These are phyloP conservation scores for Clonostachys byssicola DNA, from an alignment of 2,329 filamentous ascomycete species.

Conservation along the genomic window DNA sequence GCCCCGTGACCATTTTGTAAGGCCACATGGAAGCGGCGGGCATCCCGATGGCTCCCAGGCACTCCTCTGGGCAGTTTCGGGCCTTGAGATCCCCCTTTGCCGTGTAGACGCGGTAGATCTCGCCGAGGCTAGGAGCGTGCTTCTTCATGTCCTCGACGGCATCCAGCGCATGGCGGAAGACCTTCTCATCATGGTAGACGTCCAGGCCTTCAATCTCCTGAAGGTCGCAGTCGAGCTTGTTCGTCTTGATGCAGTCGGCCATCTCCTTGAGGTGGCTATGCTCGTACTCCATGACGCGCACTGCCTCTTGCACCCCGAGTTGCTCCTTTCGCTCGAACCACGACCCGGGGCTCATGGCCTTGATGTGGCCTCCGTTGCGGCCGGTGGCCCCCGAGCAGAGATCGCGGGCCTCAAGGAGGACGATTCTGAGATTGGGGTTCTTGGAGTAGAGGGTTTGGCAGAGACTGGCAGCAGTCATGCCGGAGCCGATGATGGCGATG, in stretches of 20 bases:
- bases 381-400: constrained; percentile 48
- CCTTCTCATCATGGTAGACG: constrained; percentile 30
- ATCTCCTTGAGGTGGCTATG: constrained; percentile 33
- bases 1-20: constrained; percentile 40
- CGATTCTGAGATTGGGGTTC: constrained; percentile 17
- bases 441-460: background rate
- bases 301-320: constrained; percentile 28
- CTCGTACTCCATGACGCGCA: constrained; percentile 35
- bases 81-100: no score
- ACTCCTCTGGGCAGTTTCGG: no score
- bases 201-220: constrained; percentile 42
- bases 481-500: constrained; percentile 10
- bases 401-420: constrained; percentile 45
- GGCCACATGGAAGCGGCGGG: constrained; percentile 33
- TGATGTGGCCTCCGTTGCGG: constrained; percentile 48
- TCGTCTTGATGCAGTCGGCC: constrained; percentile 24
- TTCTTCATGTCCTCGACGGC: no score
- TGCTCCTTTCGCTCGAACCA: constrained; percentile 24
- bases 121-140: no score
- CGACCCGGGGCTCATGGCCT: constrained; percentile 35
- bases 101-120: constrained; percentile 18
- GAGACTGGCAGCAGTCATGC: constrained; percentile 8
- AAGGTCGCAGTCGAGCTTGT: constrained; percentile 30
- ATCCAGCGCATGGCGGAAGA: constrained; percentile 18
- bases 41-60: no score